phyloP scores from a whole-genome alignment of 257 asterid species.

The Lycium ferocissimum region DNA sequence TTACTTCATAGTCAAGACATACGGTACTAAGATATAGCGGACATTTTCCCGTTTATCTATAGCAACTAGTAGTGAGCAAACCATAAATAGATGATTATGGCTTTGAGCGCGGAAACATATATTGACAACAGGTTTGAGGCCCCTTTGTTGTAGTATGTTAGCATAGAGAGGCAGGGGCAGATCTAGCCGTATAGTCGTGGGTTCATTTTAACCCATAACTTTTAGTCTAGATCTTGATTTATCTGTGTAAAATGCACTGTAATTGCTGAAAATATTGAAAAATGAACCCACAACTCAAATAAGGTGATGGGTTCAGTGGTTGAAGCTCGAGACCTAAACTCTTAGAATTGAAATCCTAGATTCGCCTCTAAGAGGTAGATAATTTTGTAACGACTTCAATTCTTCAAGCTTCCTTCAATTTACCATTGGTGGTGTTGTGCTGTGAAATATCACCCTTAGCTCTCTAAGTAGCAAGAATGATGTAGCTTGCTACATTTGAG shows the following conservation, averaged over 20 bases:
- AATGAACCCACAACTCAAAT: background rate
- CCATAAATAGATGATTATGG: background rate
- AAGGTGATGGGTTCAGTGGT: background rate
- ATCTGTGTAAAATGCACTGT: background rate
- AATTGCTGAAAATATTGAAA: constrained; percentile 6
- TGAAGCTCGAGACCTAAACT: background rate
- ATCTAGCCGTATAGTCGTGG: background rate
- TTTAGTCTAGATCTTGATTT: background rate
- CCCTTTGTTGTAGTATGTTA: constrained; percentile 3
- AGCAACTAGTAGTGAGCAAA: background rate
- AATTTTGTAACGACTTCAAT: background rate
- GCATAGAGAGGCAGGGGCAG: background rate
- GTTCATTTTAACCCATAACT: background rate
- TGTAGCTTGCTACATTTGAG: too few relatives aligned
- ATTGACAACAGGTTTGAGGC: background rate
- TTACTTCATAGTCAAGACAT: constrained; percentile 75
- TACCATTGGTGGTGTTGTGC: background rate
- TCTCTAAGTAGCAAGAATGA: too few relatives aligned
- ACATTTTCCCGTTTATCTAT: background rate
- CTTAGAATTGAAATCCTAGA: background rate
- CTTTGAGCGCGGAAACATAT: background rate
- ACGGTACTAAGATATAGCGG: constrained; percentile 34
- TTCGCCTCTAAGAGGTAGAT: background rate
- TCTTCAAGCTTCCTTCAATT: background rate
- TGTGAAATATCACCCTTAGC: background rate